A percentile compares a stretch with the other conserved stretches of the same genome.
These are phyloP conservation scores for Agastache rugosa DNA, from an alignment of 257 asterid species.

Conservation along the genomic window DNA sequence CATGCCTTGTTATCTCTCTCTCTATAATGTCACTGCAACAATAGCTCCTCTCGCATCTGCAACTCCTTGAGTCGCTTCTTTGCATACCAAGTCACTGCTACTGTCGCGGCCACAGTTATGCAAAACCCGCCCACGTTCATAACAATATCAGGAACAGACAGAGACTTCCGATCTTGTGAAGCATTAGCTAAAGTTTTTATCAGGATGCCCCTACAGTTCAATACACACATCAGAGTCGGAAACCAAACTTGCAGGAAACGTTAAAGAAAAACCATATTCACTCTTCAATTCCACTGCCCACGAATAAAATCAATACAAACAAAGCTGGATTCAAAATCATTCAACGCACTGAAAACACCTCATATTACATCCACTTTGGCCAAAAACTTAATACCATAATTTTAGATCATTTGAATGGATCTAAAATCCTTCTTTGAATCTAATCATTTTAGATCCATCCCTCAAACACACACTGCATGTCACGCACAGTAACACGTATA, in stretches of 20 bases:
- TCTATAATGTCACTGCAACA: slow-evolving; percentile 54
- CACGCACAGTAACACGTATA: neutral
- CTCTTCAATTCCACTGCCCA: neutral
- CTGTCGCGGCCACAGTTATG: slow-evolving; percentile 60
- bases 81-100: slow-evolving; percentile 66
- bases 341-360: neutral
- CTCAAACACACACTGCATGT: neutral
- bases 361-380: neutral
- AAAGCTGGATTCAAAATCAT: neutral
- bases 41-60: slow-evolving; percentile 65
- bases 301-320: slow-evolving; percentile 2
- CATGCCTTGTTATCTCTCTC: neutral
- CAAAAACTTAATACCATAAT: neutral
- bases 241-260: neutral
- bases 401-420: neutral
- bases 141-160: slow-evolving; percentile 60
- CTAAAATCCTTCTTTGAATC: neutral
- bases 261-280: neutral
- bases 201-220: slow-evolving; percentile 68
- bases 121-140: slow-evolving; percentile 69
- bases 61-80: slow-evolving; percentile 72
- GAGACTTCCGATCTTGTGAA: slow-evolving; percentile 54
- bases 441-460: neutral
- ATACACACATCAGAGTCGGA: slow-evolving; percentile 24
- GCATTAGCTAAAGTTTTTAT: slow-evolving; percentile 82